A percentile compares a stretch with the other conserved stretches of the same genome.
phyloP scores from a whole-genome alignment of 78 protist species.

The Cavenderia fasciculata region DNA sequence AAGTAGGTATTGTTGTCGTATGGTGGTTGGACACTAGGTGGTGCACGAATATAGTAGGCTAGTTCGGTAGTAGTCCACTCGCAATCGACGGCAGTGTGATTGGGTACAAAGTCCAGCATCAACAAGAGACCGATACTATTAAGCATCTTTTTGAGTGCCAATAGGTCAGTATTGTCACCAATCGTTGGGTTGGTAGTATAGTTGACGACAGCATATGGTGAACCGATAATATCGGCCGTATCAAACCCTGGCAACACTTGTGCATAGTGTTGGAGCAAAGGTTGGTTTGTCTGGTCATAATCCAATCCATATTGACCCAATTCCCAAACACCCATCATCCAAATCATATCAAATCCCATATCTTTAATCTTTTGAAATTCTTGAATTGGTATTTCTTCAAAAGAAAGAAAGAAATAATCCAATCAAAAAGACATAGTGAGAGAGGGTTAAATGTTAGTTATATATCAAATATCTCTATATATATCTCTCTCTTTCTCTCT shows the following conservation, averaged over 20 bases:
- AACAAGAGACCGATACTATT: slow-evolving; percentile 80
- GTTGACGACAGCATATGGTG: slow-evolving; percentile 90
- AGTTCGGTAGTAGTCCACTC: slow-evolving; percentile 21
- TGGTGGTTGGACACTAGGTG: slow-evolving; percentile 57
- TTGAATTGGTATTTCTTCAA: slow-evolving; percentile 68
- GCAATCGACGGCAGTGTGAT: slow-evolving; percentile 91
- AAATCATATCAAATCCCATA: slow-evolving; percentile 84
- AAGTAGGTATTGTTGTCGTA: slow-evolving; percentile 77
- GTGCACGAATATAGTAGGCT: slow-evolving; percentile 82
- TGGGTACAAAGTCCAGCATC: slow-evolving; percentile 93
- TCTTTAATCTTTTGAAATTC: slow-evolving; percentile 63
- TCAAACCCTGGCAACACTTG: slow-evolving; percentile 77
- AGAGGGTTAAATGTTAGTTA: no score
- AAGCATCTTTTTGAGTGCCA: slow-evolving; percentile 20
- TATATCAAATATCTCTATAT: background rate
- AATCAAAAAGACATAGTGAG: no score
- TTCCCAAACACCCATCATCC: slow-evolving; percentile 94
- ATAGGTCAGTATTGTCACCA: slow-evolving; percentile 77
- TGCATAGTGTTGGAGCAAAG: slow-evolving; percentile 64
- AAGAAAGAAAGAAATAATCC: background rate
- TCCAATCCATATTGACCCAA: slow-evolving; percentile 85
- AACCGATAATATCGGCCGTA: slow-evolving; percentile 90
- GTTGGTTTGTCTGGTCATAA: slow-evolving; percentile 84
- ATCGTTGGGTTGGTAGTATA: slow-evolving; percentile 82
- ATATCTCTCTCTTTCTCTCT: background rate